Conservation (phyloP, 179 eudicot genomes). For the Corrigiola litoralis region DNA sequence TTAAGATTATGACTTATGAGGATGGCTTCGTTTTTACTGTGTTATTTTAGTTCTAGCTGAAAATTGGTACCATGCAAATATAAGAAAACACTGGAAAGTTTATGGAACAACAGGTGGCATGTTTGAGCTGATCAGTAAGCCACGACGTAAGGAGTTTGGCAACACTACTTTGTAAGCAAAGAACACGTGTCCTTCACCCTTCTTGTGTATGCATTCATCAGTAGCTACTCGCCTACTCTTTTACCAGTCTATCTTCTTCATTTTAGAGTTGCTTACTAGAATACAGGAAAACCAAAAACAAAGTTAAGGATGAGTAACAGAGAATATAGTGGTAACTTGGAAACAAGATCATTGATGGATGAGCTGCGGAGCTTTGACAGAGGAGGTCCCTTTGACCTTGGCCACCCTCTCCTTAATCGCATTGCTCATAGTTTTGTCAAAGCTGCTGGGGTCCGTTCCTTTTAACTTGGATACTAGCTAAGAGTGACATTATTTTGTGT, state of each 20-base stretch:
- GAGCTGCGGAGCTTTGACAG: slow-evolving; percentile 56
- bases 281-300: background rate
- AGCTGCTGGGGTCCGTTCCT: slow-evolving; percentile 64
- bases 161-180: background rate
- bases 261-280: background rate
- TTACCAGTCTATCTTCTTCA: background rate
- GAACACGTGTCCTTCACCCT: slow-evolving; percentile 10
- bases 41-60: too few relatives aligned
- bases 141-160: slow-evolving; percentile 1
- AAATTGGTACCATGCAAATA: too few relatives aligned
- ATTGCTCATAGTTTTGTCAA: slow-evolving; percentile 67
- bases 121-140: background rate
- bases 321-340: background rate
- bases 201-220: background rate
- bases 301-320: background rate
- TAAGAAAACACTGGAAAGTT: too few relatives aligned
- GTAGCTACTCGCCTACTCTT: background rate
- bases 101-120: slow-evolving; percentile 4
- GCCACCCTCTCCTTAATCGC: slow-evolving; percentile 93
- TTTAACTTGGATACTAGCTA: background rate
- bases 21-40: too few relatives aligned
- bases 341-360: slow-evolving; percentile 41
- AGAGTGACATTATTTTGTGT: too few relatives aligned
- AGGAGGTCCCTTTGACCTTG: slow-evolving; percentile 58
- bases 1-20: too few relatives aligned